Base-by-base conservation (phyloP, 2,329 filamentous ascomycete species). In the Pyricularia grisea region DNA sequence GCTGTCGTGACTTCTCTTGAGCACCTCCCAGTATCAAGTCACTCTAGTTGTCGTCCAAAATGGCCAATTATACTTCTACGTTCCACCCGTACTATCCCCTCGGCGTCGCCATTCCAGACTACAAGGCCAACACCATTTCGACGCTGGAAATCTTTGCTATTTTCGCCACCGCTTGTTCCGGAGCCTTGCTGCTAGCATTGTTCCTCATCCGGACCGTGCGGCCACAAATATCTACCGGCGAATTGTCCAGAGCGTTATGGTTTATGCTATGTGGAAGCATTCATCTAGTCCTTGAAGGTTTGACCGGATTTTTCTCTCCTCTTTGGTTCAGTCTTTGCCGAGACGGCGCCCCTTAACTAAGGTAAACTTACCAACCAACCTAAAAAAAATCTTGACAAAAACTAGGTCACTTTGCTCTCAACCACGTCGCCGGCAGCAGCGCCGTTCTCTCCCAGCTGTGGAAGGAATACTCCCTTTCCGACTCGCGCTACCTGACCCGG, bases 401-500 rank as follows among this genome's bases (percentile, higher is more conserved):
- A 33, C 64, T 27, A 83, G 82, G 84, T 30, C 85, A 86, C 76
- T 86, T 83, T 72, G 78, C 80, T 12, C 75, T 79, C 63, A 70
- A 74, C 67, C 70, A 75, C 70, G 81, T 87, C 73, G 79, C 79
- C 42, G 73, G 77, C 50, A 75, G 75, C 42, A 75, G 75, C 31
- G 76, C 81, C 72, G 72, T 85, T 42, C 82, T 87, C 65, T 84
- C 81, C 33, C 83, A 87, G 74, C 77, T 85, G 1, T 87, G 85
- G 85, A 87, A 86, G 73, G 85, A 87, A 72, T 87, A 87, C 76
- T 80, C 85, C 2, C 79, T 86, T 50, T 84, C 83, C 10, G 85
- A 87, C 75, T 86, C 83, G 3, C 82, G 85, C 71, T 87, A 87
- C 74, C 77, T 87, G 64, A 84, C 81, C 1, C 79, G 78, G 17